Base-by-base conservation (phyloP, 2,329 filamentous ascomycete species). In the Achaetomium macrosporum region DNA sequence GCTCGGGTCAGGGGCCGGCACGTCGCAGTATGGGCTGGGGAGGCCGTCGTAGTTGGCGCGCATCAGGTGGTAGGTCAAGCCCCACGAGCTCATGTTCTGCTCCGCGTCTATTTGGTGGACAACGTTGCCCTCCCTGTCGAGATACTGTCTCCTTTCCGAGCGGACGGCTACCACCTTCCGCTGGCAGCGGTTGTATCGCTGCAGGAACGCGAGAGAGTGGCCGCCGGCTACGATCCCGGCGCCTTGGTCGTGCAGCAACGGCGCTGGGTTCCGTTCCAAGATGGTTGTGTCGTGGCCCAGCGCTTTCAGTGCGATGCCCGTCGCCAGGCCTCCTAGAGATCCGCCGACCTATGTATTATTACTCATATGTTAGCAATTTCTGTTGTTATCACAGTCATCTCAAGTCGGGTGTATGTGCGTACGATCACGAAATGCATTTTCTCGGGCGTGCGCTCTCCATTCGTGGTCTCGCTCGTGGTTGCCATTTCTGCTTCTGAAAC, bases 81-180 rank as follows among this genome's bases (percentile, higher is more conserved):
- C 73, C 74, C 74, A 76, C 17, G 71, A 73, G 3, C 71, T 76
- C 74, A 76, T 76, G 51, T 66, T 65, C 59, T 76, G 73, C 31
- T 60, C 55, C 53, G 65, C 65, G 17, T 69, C 63, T 20, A 65
- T 63, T 10, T 54, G 59, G 54, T 71, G 67, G 15, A 68, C 63
- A 9, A 69, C 52, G 5, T 64, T 60, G 41, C 68, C 68, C 3
- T 61, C 59, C 43, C 57, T 63, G 49, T 69, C 57, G 29, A 71
- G 64, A 51, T 70, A 70, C 49, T 69, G 67, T 9, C 68, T 57
- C 30, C 63, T 58, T 12, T 59, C 51, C 2, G 67, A 69, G 0
- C 49, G 56, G 19, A 70, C 66, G 0, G 65, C 61, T 4, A 67
- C 63, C 0, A 63, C 63, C 1, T 65, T 64, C 11, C 67, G 61